Base-by-base conservation (phyloP, 441 rosid species). In the Manihot esculenta region DNA sequence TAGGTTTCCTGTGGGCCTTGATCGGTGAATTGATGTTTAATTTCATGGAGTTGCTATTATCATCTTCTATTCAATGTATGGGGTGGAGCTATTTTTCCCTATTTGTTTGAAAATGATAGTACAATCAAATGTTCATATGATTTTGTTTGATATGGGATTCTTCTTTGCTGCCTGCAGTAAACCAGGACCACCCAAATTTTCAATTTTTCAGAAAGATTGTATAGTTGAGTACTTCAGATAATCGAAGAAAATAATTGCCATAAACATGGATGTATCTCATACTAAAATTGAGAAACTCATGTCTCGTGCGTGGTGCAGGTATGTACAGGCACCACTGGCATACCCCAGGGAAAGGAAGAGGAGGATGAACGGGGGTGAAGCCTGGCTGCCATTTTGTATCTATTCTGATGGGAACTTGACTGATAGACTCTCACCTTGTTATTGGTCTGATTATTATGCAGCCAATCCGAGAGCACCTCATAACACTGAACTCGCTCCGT, bases 281-380 rank as follows among this genome's bases (percentile, higher is more conserved):
- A 51, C 14, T 24, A 14, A 57, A 27, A 9, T 8, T 50, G 10
- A 53, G 26, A 53, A 53, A 53, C 24, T 53, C 26, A 21, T 55
- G 17, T 55, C 8, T 18, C 6, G 2, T 18, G 1, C 30, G 11
- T 35, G 26, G 62, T 67, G 53, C 88, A 84, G 89, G 75, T 83
- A 88, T 53, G 79, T 86, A 20, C 91, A 88, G 77, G 88, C 93
- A 61, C 91, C 93, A 13, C 41, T 85, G 79, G 91, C 91, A 7
- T 88, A 85, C 74, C 93, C 91, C 27, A 74, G 84, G 73, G 93
- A 88, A 72, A 76, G 88, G 78, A 84, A 77, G 63, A 83, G 85
- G 72, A 78, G 87, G 68, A 85, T 86, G 91, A 86, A 88, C 48
- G 93, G 91, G 0, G 93, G 88, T 45, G 85, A 84, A 69, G 58